Evolutionary conservation across 495 filamentous ascomycete genomes (phyloP), one percentile per base, ranked within the genome.

Genomic region (Penicillium angulare): DNA sequence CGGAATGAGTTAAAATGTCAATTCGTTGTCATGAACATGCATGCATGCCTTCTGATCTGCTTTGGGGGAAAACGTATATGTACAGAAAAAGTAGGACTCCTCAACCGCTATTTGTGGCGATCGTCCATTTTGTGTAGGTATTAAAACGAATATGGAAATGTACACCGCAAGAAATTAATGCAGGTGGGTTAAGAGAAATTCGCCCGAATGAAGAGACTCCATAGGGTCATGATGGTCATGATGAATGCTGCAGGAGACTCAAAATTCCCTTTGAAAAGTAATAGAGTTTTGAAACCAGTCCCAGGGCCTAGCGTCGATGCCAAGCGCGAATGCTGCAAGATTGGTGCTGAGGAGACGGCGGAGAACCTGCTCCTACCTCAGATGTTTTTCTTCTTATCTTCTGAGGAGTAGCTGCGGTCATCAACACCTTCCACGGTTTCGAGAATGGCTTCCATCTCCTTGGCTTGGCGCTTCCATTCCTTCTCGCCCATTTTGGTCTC

Each of bases 351-450:
- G n/a, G n/a, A 24, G 18, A 15, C 38, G 15, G 16, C 3, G 23
- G 24, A 32, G 43, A 17, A 21, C 45, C 22, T 39, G 32, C 33
- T 43, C 39, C 2, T 20, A 20, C 29, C 43, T 64, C 38, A 64
- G 24, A 61, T 46, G 48, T 52, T 55, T 55, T 81, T 80, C 63
- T 77, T 78, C 43, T 57, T 52, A 18, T 68, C 66, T 7, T 68
- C 66, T 7, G 71, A 66, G 23, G 76, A 69, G 64, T 95, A 95
- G 17, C 66, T 76, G 57, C 90, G 78, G 57, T 95, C 90, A 68
- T 97, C 92, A 21, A 84, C 81, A 27, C 92, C 92, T 70, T 97
- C 92, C 2, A 96, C 88, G 53, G 86, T 82, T 67, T 86, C 79
- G 50, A 92, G 79, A 34, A 92, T 83, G 53, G 78, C 77, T 74